Evolutionary conservation across 2,329 filamentous ascomycete species (phyloP).

Genomic region (Blastomyces parvus): DNA sequence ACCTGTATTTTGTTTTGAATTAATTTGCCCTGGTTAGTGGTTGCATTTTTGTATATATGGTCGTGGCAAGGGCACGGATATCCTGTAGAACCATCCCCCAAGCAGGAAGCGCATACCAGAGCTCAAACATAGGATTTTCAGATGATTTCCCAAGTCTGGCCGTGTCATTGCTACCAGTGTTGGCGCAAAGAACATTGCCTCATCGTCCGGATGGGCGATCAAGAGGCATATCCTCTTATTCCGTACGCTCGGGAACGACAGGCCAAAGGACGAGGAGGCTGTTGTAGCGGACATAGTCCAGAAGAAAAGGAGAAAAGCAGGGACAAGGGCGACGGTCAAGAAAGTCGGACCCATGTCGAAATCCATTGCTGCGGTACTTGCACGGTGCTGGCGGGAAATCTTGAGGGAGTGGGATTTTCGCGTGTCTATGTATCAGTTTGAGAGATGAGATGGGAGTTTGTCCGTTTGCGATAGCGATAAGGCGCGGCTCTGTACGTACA

Average conservation of each 20-base stretch:
- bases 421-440: not conserved
- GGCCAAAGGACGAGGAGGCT: constrained; percentile 29
- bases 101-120: constrained; percentile 48
- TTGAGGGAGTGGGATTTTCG: not conserved
- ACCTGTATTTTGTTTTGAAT: constrained; percentile 38
- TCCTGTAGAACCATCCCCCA: not conserved
- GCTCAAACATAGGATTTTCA: constrained; percentile 89
- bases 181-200: constrained; percentile 98
- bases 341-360: constrained; percentile 1
- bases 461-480: too few relatives aligned
- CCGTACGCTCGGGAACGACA: constrained; percentile 50
- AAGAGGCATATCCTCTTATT: constrained; percentile 85
- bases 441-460: too few relatives aligned
- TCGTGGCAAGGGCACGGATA: not conserved
- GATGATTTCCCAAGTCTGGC: constrained; percentile 72
- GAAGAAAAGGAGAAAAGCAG: constrained; percentile 37
- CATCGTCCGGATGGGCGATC: constrained; percentile 95
- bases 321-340: constrained; percentile 25
- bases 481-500: too few relatives aligned
- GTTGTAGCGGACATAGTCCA: constrained; percentile 35
- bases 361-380: not conserved
- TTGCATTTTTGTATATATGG: not conserved
- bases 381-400: not conserved
- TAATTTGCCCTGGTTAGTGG: not conserved
- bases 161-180: constrained; percentile 74